Base-by-base conservation (phyloP, 192 early-diverging fungal genomes). In the Mortierella hygrophila region DNA sequence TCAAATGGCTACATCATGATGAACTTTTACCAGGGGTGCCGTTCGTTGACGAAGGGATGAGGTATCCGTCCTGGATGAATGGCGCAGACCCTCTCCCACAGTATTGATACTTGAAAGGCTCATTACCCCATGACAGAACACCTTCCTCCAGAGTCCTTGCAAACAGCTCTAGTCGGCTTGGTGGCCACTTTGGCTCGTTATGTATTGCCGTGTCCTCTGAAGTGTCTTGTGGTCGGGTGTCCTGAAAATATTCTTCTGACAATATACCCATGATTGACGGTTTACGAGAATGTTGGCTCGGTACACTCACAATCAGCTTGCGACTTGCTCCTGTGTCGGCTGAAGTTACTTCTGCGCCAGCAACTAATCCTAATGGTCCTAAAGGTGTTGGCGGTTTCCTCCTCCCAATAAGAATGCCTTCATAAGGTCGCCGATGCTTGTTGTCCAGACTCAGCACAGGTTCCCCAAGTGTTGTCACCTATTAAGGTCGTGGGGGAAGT, bases 121-220 rank as follows among this genome's bases (percentile, higher is more conserved):
- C 94, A 63, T 96, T 96, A 3, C 95, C 95, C 94, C 94, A 95
- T 32, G 89, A 88, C 1, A 90, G 82, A 89, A 93, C 93, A 9
- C 90, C 92, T 40, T 88, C 84, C 23, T 88, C 74, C 21, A 94
- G 78, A 71, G 89, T 92, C 23, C 95, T 81, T 18, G 93, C 94
- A 88, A 96, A 96, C 68, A 96, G 72, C 76, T 96, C 95, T 13
- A 96, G 80, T 26, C 90, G 89, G 3, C 68, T 68, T 18, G 75
- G 44, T 23, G 41, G 15, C 55, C 29, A 79, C 47, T 63, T 46
- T 68, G 77, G 41, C 26, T 49, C 29, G 42, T 76, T 75, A 6
- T 10, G 26, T 47, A 71, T 21, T 37, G 37, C 44, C 55, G 13
- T 70, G 29, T n/a, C 42, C 5, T 35, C 35, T 26, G 42, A 55